Evolutionary conservation across 78 protist genomes (phyloP).

Genomic region (Speleostelium caveatum): DNA sequence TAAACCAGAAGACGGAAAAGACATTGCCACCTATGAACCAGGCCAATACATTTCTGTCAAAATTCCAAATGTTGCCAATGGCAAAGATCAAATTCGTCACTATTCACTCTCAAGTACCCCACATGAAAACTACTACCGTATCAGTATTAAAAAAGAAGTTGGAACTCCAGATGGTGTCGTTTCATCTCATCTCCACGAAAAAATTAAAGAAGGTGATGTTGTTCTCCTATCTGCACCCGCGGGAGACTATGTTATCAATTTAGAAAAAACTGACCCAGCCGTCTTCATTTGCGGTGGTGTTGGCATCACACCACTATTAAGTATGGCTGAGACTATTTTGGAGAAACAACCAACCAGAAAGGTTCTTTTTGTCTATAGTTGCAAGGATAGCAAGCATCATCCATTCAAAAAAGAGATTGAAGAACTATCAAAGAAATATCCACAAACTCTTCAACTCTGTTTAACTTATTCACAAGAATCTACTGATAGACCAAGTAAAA

Average conservation of each 20-base stretch:
- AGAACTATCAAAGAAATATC: not conserved
- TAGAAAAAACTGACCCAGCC: not conserved
- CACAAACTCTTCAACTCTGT: not conserved
- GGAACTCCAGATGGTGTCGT: slow-evolving; percentile 8
- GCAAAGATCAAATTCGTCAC: slow-evolving; percentile 17
- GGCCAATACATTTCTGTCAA: slow-evolving; percentile 48
- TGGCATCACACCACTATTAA: slow-evolving; percentile 45
- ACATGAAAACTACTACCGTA: slow-evolving; percentile 19
- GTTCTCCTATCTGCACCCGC: slow-evolving; percentile 13
- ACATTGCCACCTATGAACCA: slow-evolving; percentile 25
- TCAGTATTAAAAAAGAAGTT: slow-evolving; percentile 24
- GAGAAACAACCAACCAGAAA: slow-evolving; percentile 16
- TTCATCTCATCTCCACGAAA: slow-evolving; percentile 21
- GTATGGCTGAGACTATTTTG: not conserved
- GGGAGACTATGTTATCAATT: slow-evolving; percentile 26
- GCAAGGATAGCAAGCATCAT: not conserved
- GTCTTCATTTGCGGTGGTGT: slow-evolving; percentile 47
- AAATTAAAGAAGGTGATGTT: slow-evolving; percentile 21
- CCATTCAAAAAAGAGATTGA: slow-evolving; percentile 14
- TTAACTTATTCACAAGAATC: slow-evolving; percentile 5
- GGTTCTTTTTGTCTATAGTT: not conserved
- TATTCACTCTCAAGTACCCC: slow-evolving; percentile 5
- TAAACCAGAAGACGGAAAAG: slow-evolving; percentile 15
- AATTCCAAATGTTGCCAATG: not conserved
- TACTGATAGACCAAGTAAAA: not conserved